Base-by-base conservation (phyloP, 805 yeast species). In the Saccharomycodes ludwigii region DNA sequence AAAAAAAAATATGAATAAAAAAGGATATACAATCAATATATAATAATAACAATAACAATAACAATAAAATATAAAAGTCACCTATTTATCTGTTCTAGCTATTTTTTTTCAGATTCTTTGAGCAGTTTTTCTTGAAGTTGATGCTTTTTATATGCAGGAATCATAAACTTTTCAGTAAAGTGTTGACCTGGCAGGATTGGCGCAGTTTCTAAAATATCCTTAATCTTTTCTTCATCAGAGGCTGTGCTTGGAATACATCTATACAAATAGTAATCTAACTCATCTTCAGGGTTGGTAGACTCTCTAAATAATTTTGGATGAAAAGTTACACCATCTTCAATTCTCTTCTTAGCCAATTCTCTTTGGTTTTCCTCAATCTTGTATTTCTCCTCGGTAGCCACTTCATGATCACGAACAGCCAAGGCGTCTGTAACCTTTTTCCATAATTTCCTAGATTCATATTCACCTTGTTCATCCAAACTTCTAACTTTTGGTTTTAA, bases 331-430 rank as follows among this genome's bases (percentile, higher is more conserved):
- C 88, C 93, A 30, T 76, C 79, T 41, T 79, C 94, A 13, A 60
- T 56, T 43, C 97, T 69, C 45, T 73, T 66, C 52, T 75, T 78
- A 11, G 94, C 84, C 25, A 63, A 57, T 13, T 58, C 58, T 51
- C 98, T 71, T 59, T 91, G 98, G n/a, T 65, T 66, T 38, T 83
- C 80, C 58, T 91, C 98, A 34, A 91, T 83, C 43, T 72, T 70
- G 49, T 64, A 79, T 57, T 91, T 91, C 50, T 85, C 95, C 19
- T 75, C 79, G 0, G 98, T 91, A 1, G 97, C 97, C 3, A 63
- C 59, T 12, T 63, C 66, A 54, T 91, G 98, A 51, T 91, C 73
- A 41, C 94, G 69, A 23, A 62, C 52, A 3, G 78, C 78, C n/a
- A 91, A 61, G 0, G 94, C 96, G 39, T 72, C 73, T 9, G 82